phyloP scores from a whole-genome alignment of 208 protist genomes.

The Phytomonas francai region DNA sequence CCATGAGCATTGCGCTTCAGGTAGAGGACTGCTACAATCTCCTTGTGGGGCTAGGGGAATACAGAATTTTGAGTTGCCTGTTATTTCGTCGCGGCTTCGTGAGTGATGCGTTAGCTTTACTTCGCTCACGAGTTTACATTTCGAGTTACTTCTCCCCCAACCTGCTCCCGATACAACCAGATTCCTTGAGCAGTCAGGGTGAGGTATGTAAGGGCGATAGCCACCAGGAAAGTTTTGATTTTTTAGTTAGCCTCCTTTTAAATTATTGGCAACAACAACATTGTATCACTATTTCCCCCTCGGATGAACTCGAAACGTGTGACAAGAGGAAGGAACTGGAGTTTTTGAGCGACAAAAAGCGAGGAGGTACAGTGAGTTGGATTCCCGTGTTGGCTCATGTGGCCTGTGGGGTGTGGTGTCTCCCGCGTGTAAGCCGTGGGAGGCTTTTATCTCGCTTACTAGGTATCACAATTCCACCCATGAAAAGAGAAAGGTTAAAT shows the following conservation, averaged over 20 bases:
- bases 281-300: background rate
- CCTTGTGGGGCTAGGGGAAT: constrained; percentile 41
- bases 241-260: background rate
- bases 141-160: constrained; percentile 7
- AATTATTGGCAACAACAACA: background rate
- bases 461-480: background rate
- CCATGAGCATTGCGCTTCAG: constrained; percentile 16
- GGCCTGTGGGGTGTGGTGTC: background rate
- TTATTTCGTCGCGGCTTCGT: constrained; percentile 36
- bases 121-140: constrained; percentile 24
- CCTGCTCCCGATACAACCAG: background rate
- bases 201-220: background rate
- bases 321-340: background rate
- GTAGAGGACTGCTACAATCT: constrained; percentile 62
- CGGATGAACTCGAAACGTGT: background rate
- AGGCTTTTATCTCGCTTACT: background rate
- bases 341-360: background rate
- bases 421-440: background rate
- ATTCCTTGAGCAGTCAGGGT: background rate
- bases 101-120: constrained; percentile 14
- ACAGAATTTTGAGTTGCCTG: constrained; percentile 60
- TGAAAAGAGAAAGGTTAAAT: background rate
- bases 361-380: background rate
- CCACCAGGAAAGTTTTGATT: background rate
- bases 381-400: background rate